Base-by-base conservation (phyloP, 805 yeast genomes). In the Yarrowia keelungensis region DNA sequence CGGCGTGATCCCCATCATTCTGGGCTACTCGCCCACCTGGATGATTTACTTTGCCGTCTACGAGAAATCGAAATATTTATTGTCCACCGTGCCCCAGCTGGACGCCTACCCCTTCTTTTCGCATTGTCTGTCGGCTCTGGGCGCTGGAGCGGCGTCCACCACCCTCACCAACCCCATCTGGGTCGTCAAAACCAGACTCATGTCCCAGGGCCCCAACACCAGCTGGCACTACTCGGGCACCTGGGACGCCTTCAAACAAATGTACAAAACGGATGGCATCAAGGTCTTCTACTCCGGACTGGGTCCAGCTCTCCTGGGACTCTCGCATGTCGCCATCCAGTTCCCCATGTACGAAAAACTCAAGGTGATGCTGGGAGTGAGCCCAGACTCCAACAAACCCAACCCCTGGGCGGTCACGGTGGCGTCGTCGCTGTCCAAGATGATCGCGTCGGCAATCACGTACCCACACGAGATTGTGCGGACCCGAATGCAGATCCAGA, bases 1-100 rank as follows among this genome's bases (percentile, higher is more conserved):
- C 71, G 99, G 99, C 5, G 79, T 95, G 32, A 89, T 89, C 1
- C 98, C 99, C n/a, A 92, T 94, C 47, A 85, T 94, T 0, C 79
- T 94, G 64, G 99, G 99, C 0, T 95, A 95, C 78, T 87, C 95
- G 74, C 99, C 99, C 15, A 92, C 98, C 0, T 95, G 99, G 99
- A 92, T 92, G 83, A 90, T 95, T 58, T 95, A 95, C 77, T 95
- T 95, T 79, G 85, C 94, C 8, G 90, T 92, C 41, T 95, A 95
- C 77, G 98, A 94, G 75, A 80, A 84, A 69, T 88, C 92, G 36
- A 93, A 92, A 76, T 74, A 78, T 39, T 35, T 54, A 75, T 82
- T 61, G 86, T 35, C 68, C 62, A 61, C 68, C 47, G 61, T 46
- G 22, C 26, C 69, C 76, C 68, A 74, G 74, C 59, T 82, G 78